Percentiles rank a stretch among this genome's conserved stretches.
These are phyloP conservation scores for Herpomyces periplanetae DNA, from an alignment of 2,329 filamentous ascomycete species.

Conservation along the genomic window DNA sequence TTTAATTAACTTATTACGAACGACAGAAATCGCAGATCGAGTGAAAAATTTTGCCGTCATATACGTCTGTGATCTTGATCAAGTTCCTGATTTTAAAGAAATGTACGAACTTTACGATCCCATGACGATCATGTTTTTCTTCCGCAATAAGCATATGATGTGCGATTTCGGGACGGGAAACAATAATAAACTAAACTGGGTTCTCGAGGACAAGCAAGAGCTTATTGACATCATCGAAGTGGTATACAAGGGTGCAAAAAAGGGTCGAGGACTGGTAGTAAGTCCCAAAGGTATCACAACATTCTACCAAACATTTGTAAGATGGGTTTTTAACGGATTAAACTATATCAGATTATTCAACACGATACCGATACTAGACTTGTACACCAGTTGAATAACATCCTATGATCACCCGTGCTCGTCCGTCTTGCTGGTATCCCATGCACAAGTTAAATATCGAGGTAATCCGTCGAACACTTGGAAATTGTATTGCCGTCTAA, in stretches of 20 bases:
- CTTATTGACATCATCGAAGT: conserved; percentile 95
- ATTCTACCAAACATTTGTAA: conserved; percentile 4
- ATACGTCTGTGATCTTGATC: conserved; percentile 70
- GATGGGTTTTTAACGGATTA: conserved; percentile 1
- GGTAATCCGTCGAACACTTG: too few relatives aligned
- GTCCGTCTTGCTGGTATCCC: too few relatives aligned
- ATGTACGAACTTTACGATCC: conserved; percentile 81
- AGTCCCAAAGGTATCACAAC: conserved; percentile 35
- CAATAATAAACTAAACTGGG: conserved; percentile 94
- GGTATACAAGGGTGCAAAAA: conserved; percentile 91
- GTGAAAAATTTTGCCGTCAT: conserved; percentile 79
- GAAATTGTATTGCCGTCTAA: too few relatives aligned
- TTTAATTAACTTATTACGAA: conserved; percentile 1
- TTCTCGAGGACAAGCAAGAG: conserved; percentile 88
- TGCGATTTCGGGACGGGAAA: conserved; percentile 90
- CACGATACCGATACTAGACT: conserved; percentile 24
- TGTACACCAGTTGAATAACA: too few relatives aligned
- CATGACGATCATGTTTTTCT: conserved; percentile 89
- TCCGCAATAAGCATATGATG: conserved; percentile 91
- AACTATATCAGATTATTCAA: conserved; percentile 18
- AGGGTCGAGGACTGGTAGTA: conserved; percentile 76
- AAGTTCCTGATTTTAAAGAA: conserved; percentile 65
- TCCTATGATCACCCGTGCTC: too few relatives aligned
- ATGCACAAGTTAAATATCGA: too few relatives aligned
- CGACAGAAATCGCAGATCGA: conserved; percentile 34